Evolutionary conservation across 768 basidiomycete genomes (phyloP).

Genomic region (Gloeophyllum trabeum): DNA sequence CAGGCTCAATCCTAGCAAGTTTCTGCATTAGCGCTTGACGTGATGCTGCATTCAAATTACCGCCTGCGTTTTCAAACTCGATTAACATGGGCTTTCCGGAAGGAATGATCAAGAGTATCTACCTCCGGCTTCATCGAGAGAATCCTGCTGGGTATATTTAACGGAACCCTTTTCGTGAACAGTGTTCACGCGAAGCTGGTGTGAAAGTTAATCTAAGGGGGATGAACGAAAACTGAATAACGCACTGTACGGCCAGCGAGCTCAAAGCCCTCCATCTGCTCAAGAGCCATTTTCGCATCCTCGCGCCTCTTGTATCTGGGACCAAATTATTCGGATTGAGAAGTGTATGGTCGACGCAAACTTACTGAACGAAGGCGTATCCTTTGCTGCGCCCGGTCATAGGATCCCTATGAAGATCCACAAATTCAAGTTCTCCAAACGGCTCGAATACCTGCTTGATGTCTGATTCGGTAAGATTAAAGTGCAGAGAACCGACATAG

Average conservation of each 20-base stretch:
- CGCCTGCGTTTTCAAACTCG: constrained; percentile 37
- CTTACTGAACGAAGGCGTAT: constrained; percentile 94
- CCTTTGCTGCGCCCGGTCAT: constrained; percentile 95
- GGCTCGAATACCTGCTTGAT: constrained; percentile 99
- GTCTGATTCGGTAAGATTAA: constrained; percentile 94
- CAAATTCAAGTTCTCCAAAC: constrained; percentile 96
- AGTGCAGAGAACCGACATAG: constrained; percentile 94
- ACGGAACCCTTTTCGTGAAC: constrained; percentile 84
- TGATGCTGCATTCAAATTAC: constrained; percentile 96
- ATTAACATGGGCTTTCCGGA: neutral
- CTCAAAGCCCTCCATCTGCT: constrained; percentile 99
- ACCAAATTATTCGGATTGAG: neutral
- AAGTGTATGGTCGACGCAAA: constrained; percentile 6
- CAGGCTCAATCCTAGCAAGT: constrained; percentile 88
- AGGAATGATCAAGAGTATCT: constrained; percentile 8
- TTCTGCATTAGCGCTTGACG: constrained; percentile 99
- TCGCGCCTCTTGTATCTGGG: constrained; percentile 78
- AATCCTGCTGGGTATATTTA: constrained; percentile 66
- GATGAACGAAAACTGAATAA: constrained; percentile 8
- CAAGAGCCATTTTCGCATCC: constrained; percentile 92
- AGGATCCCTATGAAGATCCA: constrained; percentile 94
- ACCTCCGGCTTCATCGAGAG: constrained; percentile 88
- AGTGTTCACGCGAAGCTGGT: constrained; percentile 78
- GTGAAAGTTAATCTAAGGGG: constrained; percentile 10
- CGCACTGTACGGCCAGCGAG: constrained; percentile 87